These are phyloP conservation scores for Torulaspora quercuum DNA, from an alignment of 805 yeast species.

Conservation along the genomic window DNA sequence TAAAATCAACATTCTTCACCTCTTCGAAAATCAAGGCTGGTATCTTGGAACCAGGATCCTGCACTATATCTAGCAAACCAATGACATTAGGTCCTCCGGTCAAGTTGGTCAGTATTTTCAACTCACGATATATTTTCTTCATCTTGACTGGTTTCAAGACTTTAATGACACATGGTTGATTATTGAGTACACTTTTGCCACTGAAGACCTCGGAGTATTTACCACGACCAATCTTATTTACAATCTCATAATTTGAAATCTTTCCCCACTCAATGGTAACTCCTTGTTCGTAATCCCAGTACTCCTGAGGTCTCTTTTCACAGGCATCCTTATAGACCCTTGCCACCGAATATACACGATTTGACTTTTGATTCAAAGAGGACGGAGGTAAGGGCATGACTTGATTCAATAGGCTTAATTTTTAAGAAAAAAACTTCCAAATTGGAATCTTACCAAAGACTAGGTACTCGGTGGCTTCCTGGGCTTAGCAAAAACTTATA, in stretches of 20 bases:
- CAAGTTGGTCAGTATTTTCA: slow-evolving; percentile 79
- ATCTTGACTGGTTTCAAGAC: slow-evolving; percentile 90
- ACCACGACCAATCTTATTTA: slow-evolving; percentile 84
- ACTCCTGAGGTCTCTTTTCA: slow-evolving; percentile 66
- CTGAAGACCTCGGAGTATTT: slow-evolving; percentile 91
- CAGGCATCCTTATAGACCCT: slow-evolving; percentile 82
- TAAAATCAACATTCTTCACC: slow-evolving; percentile 79
- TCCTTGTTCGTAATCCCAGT: slow-evolving; percentile 78
- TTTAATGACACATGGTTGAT: slow-evolving; percentile 74
- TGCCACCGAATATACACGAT: slow-evolving; percentile 52
- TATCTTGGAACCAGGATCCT: slow-evolving; percentile 79
- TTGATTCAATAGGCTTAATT: slow-evolving; percentile 2
- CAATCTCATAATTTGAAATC: slow-evolving; percentile 80
- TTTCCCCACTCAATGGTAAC: slow-evolving; percentile 78
- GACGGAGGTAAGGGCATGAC: slow-evolving; percentile 37
- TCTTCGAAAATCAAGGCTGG: slow-evolving; percentile 88
- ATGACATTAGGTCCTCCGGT: slow-evolving; percentile 81
- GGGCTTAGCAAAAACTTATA: no score
- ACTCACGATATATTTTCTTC: slow-evolving; percentile 88
- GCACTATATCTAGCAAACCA: slow-evolving; percentile 73
- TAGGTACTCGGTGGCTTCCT: no score
- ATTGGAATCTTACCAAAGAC: no score
- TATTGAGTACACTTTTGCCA: slow-evolving; percentile 64
- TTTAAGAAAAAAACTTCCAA: no score
- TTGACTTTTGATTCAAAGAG: slow-evolving; percentile 33